Conservation (phyloP, 805 yeast species). For the Yarrowia keelungensis region DNA sequence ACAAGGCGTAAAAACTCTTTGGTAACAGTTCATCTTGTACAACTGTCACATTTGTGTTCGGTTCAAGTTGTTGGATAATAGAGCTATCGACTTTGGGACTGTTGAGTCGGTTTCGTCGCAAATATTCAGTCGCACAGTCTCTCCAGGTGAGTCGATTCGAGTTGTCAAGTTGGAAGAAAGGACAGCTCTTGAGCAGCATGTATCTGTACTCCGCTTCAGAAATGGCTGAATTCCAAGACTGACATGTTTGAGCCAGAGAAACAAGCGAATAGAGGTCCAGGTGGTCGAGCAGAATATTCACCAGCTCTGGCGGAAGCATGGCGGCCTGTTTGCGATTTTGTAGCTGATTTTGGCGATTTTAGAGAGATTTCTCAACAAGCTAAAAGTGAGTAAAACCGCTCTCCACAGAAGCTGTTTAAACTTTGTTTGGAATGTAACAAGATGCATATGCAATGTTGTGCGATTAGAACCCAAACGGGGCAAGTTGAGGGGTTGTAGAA, state of each 20-base stretch:
- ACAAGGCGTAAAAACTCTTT: background rate
- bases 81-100: background rate
- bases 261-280: slow-evolving; percentile 14
- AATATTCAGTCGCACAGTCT: background rate
- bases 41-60: background rate
- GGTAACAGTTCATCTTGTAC: background rate
- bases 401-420: background rate
- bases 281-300: background rate
- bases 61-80: background rate
- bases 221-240: background rate
- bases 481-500: too few relatives aligned
- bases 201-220: slow-evolving; percentile 2
- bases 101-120: background rate
- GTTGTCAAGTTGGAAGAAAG: slow-evolving; percentile 5
- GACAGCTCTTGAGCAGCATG: slow-evolving; percentile 7
- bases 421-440: slow-evolving; percentile 17
- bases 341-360: background rate
- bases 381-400: background rate
- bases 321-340: background rate
- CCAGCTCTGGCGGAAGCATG: slow-evolving; percentile 25
- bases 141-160: slow-evolving; percentile 1
- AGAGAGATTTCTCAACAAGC: background rate
- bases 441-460: slow-evolving; percentile 6
- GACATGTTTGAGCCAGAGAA: slow-evolving; percentile 13
- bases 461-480: background rate